A percentile compares a stretch with the other conserved stretches of the same genome.
Evolutionary conservation across 2,329 filamentous ascomycete species (phyloP).

Genomic region (Aplosporella prunicola): DNA sequence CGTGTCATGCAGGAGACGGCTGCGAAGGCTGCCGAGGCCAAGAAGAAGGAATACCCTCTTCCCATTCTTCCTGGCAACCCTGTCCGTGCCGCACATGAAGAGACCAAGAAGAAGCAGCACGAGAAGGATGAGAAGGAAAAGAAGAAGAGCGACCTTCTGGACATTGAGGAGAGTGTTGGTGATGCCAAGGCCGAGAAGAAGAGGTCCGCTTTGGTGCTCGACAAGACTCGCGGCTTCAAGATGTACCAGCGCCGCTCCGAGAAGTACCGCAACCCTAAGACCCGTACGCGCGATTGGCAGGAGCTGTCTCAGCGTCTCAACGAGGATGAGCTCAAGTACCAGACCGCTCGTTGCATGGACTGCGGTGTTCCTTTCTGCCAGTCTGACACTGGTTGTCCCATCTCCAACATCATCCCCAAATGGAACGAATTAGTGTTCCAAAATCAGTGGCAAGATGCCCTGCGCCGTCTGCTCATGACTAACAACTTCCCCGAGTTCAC

Average conservation of each 20-base stretch:
- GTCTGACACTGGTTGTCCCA: conserved; percentile 89
- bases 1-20: conserved; percentile 79
- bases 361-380: conserved; percentile 98
- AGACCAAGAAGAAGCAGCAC: conserved; percentile 45
- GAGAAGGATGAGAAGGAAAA: conserved; percentile 54
- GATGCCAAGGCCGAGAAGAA: conserved; percentile 81
- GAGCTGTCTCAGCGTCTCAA: conserved; percentile 80
- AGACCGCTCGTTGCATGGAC: conserved; percentile 96
- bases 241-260: conserved; percentile 87
- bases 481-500: conserved; percentile 99
- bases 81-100: conserved; percentile 44
- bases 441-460: conserved; percentile 79
- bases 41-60: conserved; percentile 73
- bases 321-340: conserved; percentile 93
- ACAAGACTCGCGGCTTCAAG: conserved; percentile 97
- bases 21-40: conserved; percentile 73
- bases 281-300: conserved; percentile 83
- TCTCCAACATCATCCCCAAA: conserved; percentile 95
- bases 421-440: conserved; percentile 79
- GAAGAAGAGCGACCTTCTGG: conserved; percentile 59
- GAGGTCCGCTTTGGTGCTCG: conserved; percentile 81
- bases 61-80: conserved; percentile 62
- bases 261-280: conserved; percentile 81
- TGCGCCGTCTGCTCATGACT: conserved; percentile 86
- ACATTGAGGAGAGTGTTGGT: conserved; percentile 85